Evolutionary conservation across 139 green algal species (phyloP).

Genomic region (Chlorella vulgaris): DNA sequence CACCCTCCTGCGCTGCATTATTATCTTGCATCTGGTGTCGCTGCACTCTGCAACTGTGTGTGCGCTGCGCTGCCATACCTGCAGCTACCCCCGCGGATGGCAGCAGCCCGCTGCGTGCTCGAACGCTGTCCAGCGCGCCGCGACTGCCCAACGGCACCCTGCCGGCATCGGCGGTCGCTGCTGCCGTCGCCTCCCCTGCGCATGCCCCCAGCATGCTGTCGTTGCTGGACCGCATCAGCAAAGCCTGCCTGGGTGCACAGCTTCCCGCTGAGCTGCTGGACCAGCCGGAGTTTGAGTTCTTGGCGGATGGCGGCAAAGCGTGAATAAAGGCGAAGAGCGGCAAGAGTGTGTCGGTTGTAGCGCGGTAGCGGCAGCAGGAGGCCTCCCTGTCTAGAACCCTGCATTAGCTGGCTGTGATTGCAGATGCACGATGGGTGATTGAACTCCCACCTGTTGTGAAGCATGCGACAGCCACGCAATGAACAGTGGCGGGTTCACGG

Average conservation of each 20-base stretch:
- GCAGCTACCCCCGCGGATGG: not conserved
- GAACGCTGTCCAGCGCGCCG: not conserved
- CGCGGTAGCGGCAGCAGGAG: too few species aligned
- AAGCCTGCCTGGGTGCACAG: constrained; percentile 40
- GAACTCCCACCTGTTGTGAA: too few species aligned
- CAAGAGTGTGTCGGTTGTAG: too few species aligned
- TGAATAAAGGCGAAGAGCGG: too few species aligned
- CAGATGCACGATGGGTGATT: too few species aligned
- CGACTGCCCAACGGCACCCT: constrained; percentile 31
- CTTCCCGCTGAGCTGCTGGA: constrained; percentile 42
- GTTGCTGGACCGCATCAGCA: constrained; percentile 53
- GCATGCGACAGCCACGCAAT: too few species aligned
- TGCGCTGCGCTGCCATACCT: not conserved
- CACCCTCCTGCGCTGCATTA: not conserved
- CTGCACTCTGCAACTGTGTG: too few species aligned
- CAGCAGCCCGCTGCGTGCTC: not conserved
- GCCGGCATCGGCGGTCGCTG: not conserved
- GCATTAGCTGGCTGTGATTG: too few species aligned
- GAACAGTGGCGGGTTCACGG: too few species aligned
- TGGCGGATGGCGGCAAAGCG: not conserved
- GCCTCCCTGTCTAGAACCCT: too few species aligned
- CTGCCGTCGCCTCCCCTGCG: not conserved
- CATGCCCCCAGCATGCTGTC: not conserved
- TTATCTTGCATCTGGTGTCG: too few species aligned
- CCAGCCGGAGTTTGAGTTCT: constrained; percentile 47